phyloP scores from a whole-genome alignment of 2,329 filamentous ascomycete genomes.

The Claviceps sp. region DNA sequence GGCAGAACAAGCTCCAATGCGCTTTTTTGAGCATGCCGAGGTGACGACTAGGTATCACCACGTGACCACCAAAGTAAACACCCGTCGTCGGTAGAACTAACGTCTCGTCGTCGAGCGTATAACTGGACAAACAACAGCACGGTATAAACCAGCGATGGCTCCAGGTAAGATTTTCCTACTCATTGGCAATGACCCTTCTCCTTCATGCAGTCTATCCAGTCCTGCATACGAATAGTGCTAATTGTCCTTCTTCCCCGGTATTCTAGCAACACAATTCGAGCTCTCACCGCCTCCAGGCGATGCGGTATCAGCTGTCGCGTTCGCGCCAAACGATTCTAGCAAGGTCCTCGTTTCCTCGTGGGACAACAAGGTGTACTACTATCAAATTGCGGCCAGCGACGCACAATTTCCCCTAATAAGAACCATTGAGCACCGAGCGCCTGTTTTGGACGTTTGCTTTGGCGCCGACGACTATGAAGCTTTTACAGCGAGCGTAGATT shows the following conservation, averaged over 20 bases:
- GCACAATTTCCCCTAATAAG: conserved; percentile 46
- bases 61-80: conserved; percentile 28
- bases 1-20: conserved; percentile 17
- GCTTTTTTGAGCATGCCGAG: neutral
- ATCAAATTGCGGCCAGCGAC: conserved; percentile 53
- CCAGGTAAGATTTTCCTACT: conserved; percentile 20
- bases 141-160: conserved; percentile 20
- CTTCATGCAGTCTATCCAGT: neutral
- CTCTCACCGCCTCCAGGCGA: conserved; percentile 72
- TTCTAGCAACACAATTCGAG: conserved; percentile 60
- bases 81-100: conserved; percentile 5
- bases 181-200: neutral
- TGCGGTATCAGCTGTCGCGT: conserved; percentile 74
- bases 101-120: neutral
- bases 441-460: conserved; percentile 85
- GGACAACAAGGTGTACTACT: conserved; percentile 85
- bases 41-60: conserved; percentile 13
- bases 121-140: neutral
- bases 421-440: conserved; percentile 68
- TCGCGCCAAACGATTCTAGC: conserved; percentile 62
- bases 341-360: conserved; percentile 85
- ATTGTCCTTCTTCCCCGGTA: neutral
- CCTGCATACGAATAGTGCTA: neutral
- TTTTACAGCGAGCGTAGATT: conserved; percentile 78
- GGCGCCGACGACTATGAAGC: conserved; percentile 70